These are phyloP conservation scores for Colletotrichum sansevieriae DNA, from an alignment of 2,329 filamentous ascomycete species.

Conservation along the genomic window DNA sequence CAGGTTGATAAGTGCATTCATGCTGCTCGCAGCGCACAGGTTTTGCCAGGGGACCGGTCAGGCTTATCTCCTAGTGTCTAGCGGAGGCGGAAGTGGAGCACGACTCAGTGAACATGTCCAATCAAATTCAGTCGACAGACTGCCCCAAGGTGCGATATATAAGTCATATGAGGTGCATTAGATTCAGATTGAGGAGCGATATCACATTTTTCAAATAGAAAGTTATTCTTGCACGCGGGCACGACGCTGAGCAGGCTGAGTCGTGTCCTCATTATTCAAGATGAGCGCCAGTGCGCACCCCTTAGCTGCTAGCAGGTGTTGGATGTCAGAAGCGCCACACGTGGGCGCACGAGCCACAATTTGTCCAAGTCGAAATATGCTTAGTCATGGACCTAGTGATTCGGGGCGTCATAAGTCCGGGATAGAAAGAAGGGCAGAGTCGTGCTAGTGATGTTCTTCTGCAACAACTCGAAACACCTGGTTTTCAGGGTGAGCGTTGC, in stretches of 20 bases:
- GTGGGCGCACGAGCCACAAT: neutral
- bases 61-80: neutral
- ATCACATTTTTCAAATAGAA: too few species aligned
- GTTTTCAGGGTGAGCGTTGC: neutral
- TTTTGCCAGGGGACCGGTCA: neutral
- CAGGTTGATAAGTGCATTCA: neutral
- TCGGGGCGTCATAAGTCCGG: neutral
- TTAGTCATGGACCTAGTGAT: neutral
- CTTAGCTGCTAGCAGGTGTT: neutral
- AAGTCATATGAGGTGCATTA: too few species aligned
- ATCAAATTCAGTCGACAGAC: neutral
- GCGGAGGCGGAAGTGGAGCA: constrained; percentile 4
- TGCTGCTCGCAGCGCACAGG: neutral
- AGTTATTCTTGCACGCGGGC: too few species aligned
- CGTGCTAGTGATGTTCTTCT: neutral
- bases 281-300: neutral
- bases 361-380: neutral
- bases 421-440: neutral
- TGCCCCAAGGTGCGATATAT: too few species aligned
- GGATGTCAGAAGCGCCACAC: neutral
- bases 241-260: too few species aligned
- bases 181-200: too few species aligned
- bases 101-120: neutral
- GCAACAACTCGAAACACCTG: neutral
- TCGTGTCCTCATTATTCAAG: too few species aligned